Evolutionary conservation across 257 asterid species (phyloP), one percentile per base, ranked within the genome.

Genomic region (Solanum gracilifrons): DNA sequence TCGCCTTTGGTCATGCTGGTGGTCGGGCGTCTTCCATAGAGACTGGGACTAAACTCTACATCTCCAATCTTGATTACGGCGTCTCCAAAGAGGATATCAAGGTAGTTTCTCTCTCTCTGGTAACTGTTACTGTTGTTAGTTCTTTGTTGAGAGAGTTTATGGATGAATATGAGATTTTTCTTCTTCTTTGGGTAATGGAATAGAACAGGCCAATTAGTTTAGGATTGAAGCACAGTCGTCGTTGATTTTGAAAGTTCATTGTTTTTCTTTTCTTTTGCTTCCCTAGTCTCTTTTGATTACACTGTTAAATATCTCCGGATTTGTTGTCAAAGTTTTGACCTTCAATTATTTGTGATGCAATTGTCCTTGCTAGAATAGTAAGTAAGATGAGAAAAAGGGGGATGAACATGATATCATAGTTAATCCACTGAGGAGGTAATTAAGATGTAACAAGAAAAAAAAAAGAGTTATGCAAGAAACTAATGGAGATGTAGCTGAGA

Each of bases 31-130:
- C 98, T 80, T 91, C 93, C 83, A 97, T 97, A 64, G 99, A 96
- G 94, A 97, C 99, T 9, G 99, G 99, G 88, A 94, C 98, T 3
- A 97, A 97, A 92, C 91, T 97, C n/a, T 97, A 95, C 90, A 92
- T 96, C 62, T 97, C 99, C 33, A 96, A 97, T 92, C 93, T 97
- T 16, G 99, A 97, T 71, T 96, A 96, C 51, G 96, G 98, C 8
- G 99, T 97, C 68, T 95, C 99, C 8, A 93, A 89, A 13, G 99
- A 96, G 87, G 99, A 97, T 92, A 89, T 97, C 64, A 97, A 96
- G 97, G 99, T 95, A 58, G 41, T 29, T 27, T 21, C 69, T 51
- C 7, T 16, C n/a, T 18, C 41, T 5, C 12, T 69, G 5, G 55
- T 68, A 5, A 20, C 69, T 51, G 62, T 51, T 51, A 51, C n/a